Evolutionary conservation across 495 filamentous ascomycete genomes (phyloP).

Genomic region (Penicillium paradoxum): DNA sequence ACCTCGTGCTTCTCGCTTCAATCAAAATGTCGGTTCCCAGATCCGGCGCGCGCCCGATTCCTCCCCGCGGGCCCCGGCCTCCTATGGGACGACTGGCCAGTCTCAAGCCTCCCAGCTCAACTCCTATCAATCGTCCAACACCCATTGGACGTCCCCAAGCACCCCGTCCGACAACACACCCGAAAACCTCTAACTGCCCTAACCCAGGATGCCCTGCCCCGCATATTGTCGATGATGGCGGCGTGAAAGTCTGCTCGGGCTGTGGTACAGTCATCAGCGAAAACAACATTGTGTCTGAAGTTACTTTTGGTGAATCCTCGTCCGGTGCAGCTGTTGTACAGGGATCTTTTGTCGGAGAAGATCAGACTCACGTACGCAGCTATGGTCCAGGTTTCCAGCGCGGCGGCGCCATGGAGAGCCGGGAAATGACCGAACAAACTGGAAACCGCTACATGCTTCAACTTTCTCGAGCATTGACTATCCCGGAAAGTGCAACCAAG

Average conservation of each 20-base stretch:
- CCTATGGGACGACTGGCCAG: constrained; percentile 41
- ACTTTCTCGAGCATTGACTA: constrained; percentile 45
- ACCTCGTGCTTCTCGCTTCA: not conserved
- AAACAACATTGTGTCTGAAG: constrained; percentile 83
- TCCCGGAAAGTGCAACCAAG: constrained; percentile 56
- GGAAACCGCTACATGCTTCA: constrained; percentile 50
- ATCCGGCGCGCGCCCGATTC: constrained; percentile 32
- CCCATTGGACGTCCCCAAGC: constrained; percentile 31
- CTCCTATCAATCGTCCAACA: constrained; percentile 37
- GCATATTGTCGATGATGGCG: constrained; percentile 51
- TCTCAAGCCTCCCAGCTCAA: constrained; percentile 32
- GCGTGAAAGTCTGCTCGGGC: constrained; percentile 61
- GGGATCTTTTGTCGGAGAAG: constrained; percentile 78
- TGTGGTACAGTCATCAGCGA: constrained; percentile 81
- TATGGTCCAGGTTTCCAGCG: constrained; percentile 54
- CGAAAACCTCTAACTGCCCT: constrained; percentile 41
- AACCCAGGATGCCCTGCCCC: constrained; percentile 47
- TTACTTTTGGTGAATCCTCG: constrained; percentile 79
- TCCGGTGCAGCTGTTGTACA: constrained; percentile 87
- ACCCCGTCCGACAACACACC: constrained; percentile 35
- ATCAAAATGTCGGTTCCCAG: constrained; percentile 29
- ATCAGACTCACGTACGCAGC: constrained; percentile 64
- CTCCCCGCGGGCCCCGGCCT: constrained; percentile 29
- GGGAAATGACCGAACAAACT: constrained; percentile 68
- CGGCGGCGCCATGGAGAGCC: constrained; percentile 53